Evolutionary conservation across 2,329 filamentous ascomycete genomes (phyloP).

Genomic region (Stromatinia cepivora): DNA sequence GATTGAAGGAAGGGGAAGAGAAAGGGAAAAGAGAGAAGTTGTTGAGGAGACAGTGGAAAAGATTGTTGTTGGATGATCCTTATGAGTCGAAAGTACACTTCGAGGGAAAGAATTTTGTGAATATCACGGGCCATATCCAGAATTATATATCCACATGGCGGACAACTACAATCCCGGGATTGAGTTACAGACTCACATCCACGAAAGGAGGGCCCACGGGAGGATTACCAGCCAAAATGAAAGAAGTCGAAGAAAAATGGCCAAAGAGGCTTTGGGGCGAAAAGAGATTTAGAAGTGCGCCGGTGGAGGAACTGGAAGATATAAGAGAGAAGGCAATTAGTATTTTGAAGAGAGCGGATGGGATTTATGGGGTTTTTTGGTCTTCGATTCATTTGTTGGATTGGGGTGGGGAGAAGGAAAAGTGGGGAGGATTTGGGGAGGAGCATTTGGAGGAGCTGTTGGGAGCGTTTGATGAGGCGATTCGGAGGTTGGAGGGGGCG

Average conservation of each 20-base stretch:
- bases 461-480: background rate
- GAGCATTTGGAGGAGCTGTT: background rate
- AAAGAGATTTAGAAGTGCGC: background rate
- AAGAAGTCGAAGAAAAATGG: background rate
- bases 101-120: background rate
- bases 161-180: background rate
- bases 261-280: background rate
- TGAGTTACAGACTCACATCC: background rate
- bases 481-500: background rate
- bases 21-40: fast-evolving
- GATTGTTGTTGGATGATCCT: background rate
- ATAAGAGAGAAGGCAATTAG: background rate
- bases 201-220: background rate
- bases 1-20: background rate
- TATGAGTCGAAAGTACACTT: background rate
- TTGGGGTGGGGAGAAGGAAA: background rate
- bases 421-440: background rate
- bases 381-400: background rate
- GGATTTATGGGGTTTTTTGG: background rate
- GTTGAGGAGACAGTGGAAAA: background rate
- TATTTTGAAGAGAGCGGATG: background rate
- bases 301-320: background rate
- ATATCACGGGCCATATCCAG: background rate
- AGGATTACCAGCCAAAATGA: background rate
- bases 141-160: background rate